Evolutionary conservation across 2,329 filamentous ascomycete species (phyloP).

Genomic region (Ceratocystis albifundus): DNA sequence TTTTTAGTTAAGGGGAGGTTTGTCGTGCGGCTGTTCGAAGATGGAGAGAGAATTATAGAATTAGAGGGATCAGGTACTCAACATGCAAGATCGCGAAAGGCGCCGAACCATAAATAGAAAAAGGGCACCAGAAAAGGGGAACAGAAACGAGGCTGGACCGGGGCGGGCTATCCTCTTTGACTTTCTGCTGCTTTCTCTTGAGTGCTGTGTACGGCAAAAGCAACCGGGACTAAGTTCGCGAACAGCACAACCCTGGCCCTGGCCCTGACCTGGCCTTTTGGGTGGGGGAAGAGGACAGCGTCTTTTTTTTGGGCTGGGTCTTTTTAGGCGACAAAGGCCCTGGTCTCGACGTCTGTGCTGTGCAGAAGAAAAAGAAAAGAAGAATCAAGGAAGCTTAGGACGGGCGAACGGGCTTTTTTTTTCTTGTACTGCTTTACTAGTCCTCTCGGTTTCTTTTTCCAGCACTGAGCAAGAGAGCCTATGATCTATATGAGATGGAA

Average conservation of each 20-base stretch:
- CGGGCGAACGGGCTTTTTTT: neutral
- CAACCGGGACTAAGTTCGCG: neutral
- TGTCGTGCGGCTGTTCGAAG: neutral
- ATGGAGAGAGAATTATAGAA: neutral
- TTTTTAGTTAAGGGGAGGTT: neutral
- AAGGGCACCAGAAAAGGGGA: neutral
- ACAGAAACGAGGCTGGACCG: neutral
- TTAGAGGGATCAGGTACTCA: neutral
- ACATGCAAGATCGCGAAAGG: neutral
- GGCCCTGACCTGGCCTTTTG: neutral
- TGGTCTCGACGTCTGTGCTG: slow-evolving; percentile 6
- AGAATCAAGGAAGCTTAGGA: slow-evolving; percentile 2
- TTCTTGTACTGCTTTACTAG: neutral
- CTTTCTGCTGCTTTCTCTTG: neutral
- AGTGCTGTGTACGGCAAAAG: neutral
- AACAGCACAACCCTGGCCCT: neutral
- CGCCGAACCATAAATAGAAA: slow-evolving; percentile 2
- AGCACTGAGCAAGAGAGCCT: neutral
- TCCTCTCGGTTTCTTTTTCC: neutral
- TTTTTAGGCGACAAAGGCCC: slow-evolving; percentile 4
- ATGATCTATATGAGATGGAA: neutral
- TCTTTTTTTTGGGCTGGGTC: neutral
- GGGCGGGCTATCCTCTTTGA: neutral
- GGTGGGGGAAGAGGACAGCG: neutral
- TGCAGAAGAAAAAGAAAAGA: slow-evolving; percentile 14